Conservation (phyloP, 352 stramenopile species). For the Blastocystis hominis region DNA sequence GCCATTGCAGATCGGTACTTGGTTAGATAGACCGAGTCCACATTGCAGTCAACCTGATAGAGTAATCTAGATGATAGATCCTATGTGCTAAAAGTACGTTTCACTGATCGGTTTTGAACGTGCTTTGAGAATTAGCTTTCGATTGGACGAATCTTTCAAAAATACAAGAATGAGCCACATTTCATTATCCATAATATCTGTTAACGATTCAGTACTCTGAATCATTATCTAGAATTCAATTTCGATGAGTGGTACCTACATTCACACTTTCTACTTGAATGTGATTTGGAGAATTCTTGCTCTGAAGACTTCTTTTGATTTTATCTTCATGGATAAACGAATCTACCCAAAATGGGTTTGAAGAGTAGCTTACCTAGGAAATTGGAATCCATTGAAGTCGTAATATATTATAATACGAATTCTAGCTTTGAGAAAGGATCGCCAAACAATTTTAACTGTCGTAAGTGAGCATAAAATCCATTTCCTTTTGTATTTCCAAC, state of each 20-base stretch:
- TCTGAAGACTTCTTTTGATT: conserved; percentile 1
- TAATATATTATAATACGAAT: too few species aligned
- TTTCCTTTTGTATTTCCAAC: not conserved
- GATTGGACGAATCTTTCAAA: not conserved
- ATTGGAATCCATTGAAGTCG: not conserved
- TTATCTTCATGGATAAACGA: conserved; percentile 34
- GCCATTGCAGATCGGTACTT: not conserved
- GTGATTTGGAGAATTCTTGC: not conserved
- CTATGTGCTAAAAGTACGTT: not conserved
- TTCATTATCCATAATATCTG: not conserved
- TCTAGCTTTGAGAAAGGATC: too few species aligned
- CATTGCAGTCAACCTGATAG: conserved; percentile 2
- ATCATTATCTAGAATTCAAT: not conserved
- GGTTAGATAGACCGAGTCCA: not conserved
- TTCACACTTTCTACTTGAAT: not conserved
- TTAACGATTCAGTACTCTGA: not conserved
- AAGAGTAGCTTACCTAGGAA: not conserved
- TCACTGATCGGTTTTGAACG: not conserved
- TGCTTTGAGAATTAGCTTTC: conserved; percentile 32
- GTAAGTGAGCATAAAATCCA: not conserved
- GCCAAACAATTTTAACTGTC: too few species aligned
- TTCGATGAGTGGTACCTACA: not conserved
- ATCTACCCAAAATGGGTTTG: not conserved
- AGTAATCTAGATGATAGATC: not conserved
- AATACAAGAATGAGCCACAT: conserved; percentile 39